Evolutionary conservation across 2,329 filamentous ascomycete genomes (phyloP).

Genomic region (Pseudocercospora cruenta): DNA sequence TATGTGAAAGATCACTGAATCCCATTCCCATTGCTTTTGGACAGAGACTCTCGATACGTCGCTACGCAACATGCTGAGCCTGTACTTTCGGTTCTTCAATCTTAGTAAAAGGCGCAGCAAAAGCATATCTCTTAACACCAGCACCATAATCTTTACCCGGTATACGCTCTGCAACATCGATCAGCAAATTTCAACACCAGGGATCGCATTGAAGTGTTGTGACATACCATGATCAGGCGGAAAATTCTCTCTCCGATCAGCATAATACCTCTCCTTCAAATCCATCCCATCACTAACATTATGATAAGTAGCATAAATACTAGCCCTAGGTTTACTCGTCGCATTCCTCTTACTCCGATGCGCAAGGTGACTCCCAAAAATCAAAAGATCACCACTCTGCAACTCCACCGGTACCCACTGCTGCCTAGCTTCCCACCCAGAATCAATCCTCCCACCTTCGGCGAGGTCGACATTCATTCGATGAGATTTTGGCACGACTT

Average conservation of each 20-base stretch:
- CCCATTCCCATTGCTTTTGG: too few relatives aligned
- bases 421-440: conserved; percentile 41
- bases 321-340: conserved; percentile 42
- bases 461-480: conserved; percentile 42
- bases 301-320: conserved; percentile 51
- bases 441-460: conserved; percentile 41
- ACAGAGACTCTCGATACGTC: too few relatives aligned
- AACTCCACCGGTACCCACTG: conserved; percentile 43
- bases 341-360: conserved; percentile 44
- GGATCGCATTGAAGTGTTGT: background rate
- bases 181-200: conserved; percentile 6
- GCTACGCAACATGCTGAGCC: background rate
- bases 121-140: conserved; percentile 32
- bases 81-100: conserved; percentile 18
- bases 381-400: conserved; percentile 41
- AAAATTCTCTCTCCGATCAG: conserved; percentile 45
- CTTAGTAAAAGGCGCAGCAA: conserved; percentile 33
- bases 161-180: conserved; percentile 23
- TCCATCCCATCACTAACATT: conserved; percentile 43
- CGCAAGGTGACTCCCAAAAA: conserved; percentile 48
- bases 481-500: conserved; percentile 47
- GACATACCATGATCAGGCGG: conserved; percentile 44
- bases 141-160: conserved; percentile 31
- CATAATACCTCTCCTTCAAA: conserved; percentile 49
- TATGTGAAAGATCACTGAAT: too few relatives aligned